Evolutionary conservation across 129 eudicot species (phyloP).

Genomic region (Solidago caesia): DNA sequence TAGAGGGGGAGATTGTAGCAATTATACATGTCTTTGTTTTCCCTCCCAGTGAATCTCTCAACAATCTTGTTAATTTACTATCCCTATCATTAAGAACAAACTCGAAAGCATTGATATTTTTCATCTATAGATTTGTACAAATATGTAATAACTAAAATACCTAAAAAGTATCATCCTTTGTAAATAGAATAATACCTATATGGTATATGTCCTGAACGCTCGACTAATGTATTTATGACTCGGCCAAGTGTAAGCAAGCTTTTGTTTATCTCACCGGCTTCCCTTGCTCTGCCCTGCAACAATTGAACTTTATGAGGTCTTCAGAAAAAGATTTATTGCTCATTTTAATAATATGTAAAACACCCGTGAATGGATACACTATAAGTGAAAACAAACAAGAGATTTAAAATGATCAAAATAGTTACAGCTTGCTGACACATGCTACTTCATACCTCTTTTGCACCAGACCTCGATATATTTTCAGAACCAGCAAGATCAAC

Average conservation of each 20-base stretch:
- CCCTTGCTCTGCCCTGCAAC: slow-evolving; percentile 93
- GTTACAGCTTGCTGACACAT: neutral
- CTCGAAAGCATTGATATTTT: neutral
- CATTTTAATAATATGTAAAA: neutral
- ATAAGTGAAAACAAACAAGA: too few species aligned
- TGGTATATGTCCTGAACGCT: slow-evolving; percentile 97
- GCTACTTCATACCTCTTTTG: slow-evolving; percentile 69
- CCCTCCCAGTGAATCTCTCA: slow-evolving; percentile 98
- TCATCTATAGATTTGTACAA: neutral
- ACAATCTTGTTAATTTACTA: slow-evolving; percentile 87
- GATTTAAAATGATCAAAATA: neutral
- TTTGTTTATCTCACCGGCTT: slow-evolving; percentile 98
- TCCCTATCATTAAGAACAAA: slow-evolving; percentile 51
- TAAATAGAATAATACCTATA: slow-evolving; percentile 55
- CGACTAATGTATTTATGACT: slow-evolving; percentile 89
- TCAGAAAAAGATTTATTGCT: neutral
- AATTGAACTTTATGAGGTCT: slow-evolving; percentile 1
- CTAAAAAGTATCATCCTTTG: neutral
- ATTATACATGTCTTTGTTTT: slow-evolving; percentile 97
- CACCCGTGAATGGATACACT: too few species aligned
- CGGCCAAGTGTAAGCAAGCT: slow-evolving; percentile 98
- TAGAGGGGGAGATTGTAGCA: slow-evolving; percentile 93
- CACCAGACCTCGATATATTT: slow-evolving; percentile 97
- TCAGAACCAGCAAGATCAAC: slow-evolving; percentile 99
- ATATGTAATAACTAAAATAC: neutral